Conservation (phyloP, 192 early-diverging fungal species). For the Chytriomyces hyalinus region DNA sequence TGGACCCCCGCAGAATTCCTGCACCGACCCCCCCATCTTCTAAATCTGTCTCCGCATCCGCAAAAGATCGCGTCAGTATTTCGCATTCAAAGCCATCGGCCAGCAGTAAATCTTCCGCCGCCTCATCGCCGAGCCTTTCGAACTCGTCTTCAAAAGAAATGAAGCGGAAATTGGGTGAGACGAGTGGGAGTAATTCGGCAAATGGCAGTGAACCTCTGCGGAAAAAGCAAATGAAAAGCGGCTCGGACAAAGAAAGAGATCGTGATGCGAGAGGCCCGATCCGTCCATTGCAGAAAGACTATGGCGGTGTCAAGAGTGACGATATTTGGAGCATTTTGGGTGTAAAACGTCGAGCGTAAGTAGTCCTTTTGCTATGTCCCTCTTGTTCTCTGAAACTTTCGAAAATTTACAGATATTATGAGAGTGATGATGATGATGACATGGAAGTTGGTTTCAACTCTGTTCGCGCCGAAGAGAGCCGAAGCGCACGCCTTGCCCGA, state of each 20-base stretch:
- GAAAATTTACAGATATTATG: conserved; percentile 5
- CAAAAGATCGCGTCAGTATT: too few species aligned
- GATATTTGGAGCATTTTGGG: conserved; percentile 25
- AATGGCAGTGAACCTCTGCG: too few species aligned
- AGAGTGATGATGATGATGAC: conserved; percentile 27
- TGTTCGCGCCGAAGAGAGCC: conserved; percentile 22
- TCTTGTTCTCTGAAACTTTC: neutral
- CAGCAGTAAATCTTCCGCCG: too few species aligned
- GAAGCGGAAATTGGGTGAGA: too few species aligned
- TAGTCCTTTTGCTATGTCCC: neutral
- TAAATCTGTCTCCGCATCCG: too few species aligned
- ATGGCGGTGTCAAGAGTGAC: neutral
- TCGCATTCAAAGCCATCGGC: too few species aligned
- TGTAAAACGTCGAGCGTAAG: conserved; percentile 5
- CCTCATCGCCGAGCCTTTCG: too few species aligned
- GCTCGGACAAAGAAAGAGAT: neutral
- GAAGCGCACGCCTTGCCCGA: conserved; percentile 25
- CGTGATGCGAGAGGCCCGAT: neutral
- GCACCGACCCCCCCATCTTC: neutral
- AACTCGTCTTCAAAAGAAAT: too few species aligned
- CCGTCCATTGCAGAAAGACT: neutral
- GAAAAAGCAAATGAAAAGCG: too few species aligned
- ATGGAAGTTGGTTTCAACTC: conserved; percentile 36
- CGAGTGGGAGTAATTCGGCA: too few species aligned
- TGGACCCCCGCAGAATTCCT: neutral